Evolutionary conservation across 768 basidiomycete species (phyloP).

Genomic region (Termitomyces sp.): DNA sequence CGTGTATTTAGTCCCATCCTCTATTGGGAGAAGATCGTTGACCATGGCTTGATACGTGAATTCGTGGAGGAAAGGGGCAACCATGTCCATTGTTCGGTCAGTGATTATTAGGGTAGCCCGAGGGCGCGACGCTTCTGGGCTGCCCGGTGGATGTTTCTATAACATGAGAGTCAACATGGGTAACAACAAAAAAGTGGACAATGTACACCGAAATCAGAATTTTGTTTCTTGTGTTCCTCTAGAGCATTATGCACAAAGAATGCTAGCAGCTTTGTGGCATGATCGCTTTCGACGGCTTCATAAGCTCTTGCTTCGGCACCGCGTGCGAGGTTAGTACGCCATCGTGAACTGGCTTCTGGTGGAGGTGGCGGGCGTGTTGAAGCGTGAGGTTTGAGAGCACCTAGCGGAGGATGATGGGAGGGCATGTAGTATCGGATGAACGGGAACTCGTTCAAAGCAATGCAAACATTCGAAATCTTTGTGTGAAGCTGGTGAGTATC

Average conservation of each 20-base stretch:
- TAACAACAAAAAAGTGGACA: neutral
- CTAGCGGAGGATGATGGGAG: conserved; percentile 74
- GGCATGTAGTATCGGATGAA: conserved; percentile 92
- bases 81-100: conserved; percentile 93
- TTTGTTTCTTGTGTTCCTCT: conserved; percentile 82
- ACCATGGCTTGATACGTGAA: conserved; percentile 99
- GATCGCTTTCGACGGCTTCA: conserved; percentile 69
- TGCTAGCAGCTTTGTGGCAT: conserved; percentile 77
- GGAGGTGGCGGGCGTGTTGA: conserved; percentile 65
- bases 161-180: conserved; percentile 1
- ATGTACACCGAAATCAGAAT: conserved; percentile 84
- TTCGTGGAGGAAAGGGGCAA: conserved; percentile 90
- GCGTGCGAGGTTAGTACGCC: conserved; percentile 78
- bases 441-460: conserved; percentile 88
- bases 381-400: conserved; percentile 66
- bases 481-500: neutral
- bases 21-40: conserved; percentile 86
- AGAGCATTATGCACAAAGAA: conserved; percentile 77
- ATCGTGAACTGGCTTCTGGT: conserved; percentile 56
- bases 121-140: conserved; percentile 50
- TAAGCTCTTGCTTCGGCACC: conserved; percentile 64
- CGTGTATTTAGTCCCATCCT: conserved; percentile 84
- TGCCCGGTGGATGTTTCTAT: conserved; percentile 36
- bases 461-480: conserved; percentile 87
- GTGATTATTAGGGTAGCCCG: conserved; percentile 85